A percentile compares a stretch with the other conserved stretches of the same genome.
phyloP scores from a whole-genome alignment of 2,329 filamentous ascomycete genomes.

The Fusarium sublunatum region DNA sequence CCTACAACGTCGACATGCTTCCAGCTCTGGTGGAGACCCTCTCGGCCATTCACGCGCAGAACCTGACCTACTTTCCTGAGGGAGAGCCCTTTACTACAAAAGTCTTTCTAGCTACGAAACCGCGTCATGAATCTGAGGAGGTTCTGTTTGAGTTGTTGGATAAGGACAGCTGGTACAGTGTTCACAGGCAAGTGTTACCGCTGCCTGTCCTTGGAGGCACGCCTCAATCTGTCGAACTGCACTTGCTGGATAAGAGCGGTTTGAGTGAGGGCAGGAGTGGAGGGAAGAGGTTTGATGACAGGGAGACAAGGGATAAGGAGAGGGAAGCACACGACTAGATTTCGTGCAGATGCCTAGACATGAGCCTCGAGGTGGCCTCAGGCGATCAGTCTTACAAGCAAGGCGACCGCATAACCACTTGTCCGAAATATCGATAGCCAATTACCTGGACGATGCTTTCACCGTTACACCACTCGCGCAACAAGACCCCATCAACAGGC shows the following conservation, averaged over 20 bases:
- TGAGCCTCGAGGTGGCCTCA: conserved; percentile 27
- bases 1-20: conserved; percentile 69
- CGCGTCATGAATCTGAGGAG: conserved; percentile 64
- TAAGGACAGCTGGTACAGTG: conserved; percentile 57
- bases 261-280: conserved; percentile 35
- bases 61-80: conserved; percentile 39
- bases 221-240: conserved; percentile 62
- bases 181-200: conserved; percentile 56
- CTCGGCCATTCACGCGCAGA: conserved; percentile 59
- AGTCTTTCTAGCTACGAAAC: conserved; percentile 67
- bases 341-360: conserved; percentile 6
- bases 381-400: conserved; percentile 10
- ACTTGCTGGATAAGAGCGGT: conserved; percentile 59
- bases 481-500: conserved; percentile 5
- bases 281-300: conserved; percentile 5
- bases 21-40: conserved; percentile 65
- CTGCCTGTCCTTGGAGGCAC: conserved; percentile 60
- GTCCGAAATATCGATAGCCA: conserved; percentile 27
- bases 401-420: conserved; percentile 27
- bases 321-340: conserved; percentile 18
- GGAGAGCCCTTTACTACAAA: conserved; percentile 49
- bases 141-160: conserved; percentile 61
- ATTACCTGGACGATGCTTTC: conserved; percentile 28
- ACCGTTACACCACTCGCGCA: conserved; percentile 15
- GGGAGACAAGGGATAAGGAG: conserved; percentile 2